Percentiles rank a stretch among this genome's conserved stretches.
phyloP scores from a whole-genome alignment of 2,329 filamentous ascomycete species.

The Neonectria magnoliae region DNA sequence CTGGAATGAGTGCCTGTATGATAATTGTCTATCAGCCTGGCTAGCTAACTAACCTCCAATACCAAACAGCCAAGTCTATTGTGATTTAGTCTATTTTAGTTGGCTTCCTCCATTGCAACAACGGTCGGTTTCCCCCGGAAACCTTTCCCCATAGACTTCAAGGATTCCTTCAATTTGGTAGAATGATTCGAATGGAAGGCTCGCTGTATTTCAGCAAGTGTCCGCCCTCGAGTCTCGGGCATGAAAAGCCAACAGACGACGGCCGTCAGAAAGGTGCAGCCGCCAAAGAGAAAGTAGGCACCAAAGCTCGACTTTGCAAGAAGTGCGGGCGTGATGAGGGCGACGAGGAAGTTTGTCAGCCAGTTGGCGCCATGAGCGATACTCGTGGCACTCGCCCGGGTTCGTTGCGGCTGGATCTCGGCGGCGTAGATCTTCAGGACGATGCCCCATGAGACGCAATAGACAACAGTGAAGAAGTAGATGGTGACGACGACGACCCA shows the following conservation, averaged over 20 bases:
- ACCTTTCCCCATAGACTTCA: too few species aligned
- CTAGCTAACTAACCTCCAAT: too few species aligned
- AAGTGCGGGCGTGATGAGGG: slow-evolving; percentile 52
- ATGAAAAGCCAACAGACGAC: slow-evolving; percentile 48
- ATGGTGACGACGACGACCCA: slow-evolving; percentile 63
- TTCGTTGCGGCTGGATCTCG: slow-evolving; percentile 67
- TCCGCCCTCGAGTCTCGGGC: slow-evolving; percentile 51
- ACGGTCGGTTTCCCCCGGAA: too few species aligned
- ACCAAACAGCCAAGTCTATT: too few species aligned
- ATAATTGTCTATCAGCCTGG: too few species aligned
- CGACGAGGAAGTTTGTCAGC: slow-evolving; percentile 59
- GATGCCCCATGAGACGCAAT: slow-evolving; percentile 63
- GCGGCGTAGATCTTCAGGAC: slow-evolving; percentile 65
- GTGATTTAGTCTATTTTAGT: too few species aligned
- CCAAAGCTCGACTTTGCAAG: slow-evolving; percentile 49
- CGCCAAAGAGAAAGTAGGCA: slow-evolving; percentile 56
- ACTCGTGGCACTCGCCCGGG: slow-evolving; percentile 63
- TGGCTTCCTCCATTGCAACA: too few species aligned
- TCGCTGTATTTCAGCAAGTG: slow-evolving; percentile 14
- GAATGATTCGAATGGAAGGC: background rate
- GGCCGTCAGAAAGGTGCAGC: slow-evolving; percentile 47
- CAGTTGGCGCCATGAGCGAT: slow-evolving; percentile 52
- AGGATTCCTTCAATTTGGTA: too few species aligned
- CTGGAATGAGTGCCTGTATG: too few species aligned
- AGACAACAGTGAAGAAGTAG: slow-evolving; percentile 60